phyloP scores from a whole-genome alignment of 2,329 filamentous ascomycete species.

The Neonectria hederae region DNA sequence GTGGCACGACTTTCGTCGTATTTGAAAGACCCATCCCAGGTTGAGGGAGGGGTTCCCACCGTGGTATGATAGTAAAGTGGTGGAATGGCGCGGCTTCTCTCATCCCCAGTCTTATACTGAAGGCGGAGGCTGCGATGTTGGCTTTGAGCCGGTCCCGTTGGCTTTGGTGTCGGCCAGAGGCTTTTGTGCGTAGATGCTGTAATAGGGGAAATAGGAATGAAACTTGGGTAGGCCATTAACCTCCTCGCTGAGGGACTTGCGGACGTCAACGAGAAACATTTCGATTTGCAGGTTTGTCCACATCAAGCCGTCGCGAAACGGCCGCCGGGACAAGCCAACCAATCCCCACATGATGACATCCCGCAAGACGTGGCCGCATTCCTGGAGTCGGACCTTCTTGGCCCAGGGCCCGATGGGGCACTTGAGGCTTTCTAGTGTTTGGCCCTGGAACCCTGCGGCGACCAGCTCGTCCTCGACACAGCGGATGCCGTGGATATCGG shows the following conservation, averaged over 20 bases:
- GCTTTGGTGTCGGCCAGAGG: constrained; percentile 36
- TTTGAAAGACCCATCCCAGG: background rate
- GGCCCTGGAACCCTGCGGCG: constrained; percentile 53
- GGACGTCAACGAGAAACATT: constrained; percentile 55
- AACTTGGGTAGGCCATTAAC: constrained; percentile 46
- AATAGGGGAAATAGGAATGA: constrained; percentile 54
- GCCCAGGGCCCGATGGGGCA: constrained; percentile 61
- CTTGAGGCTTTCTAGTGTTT: constrained; percentile 55
- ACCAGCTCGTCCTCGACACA: constrained; percentile 48
- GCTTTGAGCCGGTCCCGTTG: background rate
- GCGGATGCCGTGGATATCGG: constrained; percentile 53
- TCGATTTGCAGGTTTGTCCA: constrained; percentile 56
- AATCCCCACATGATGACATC: constrained; percentile 54
- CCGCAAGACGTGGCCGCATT: constrained; percentile 57
- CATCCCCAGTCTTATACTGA: background rate
- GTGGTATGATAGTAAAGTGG: background rate
- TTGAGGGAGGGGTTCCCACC: background rate
- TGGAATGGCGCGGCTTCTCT: background rate
- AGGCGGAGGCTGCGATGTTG: background rate
- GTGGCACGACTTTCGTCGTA: background rate
- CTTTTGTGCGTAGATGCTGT: constrained; percentile 52
- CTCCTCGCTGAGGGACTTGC: constrained; percentile 50
- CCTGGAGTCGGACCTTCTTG: constrained; percentile 51
- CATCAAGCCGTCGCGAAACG: constrained; percentile 51
- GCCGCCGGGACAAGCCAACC: constrained; percentile 49